Percentiles rank a stretch among this genome's conserved stretches.
Evolutionary conservation across 2,329 filamentous ascomycete genomes (phyloP).

Genomic region (Xylaria sp.): DNA sequence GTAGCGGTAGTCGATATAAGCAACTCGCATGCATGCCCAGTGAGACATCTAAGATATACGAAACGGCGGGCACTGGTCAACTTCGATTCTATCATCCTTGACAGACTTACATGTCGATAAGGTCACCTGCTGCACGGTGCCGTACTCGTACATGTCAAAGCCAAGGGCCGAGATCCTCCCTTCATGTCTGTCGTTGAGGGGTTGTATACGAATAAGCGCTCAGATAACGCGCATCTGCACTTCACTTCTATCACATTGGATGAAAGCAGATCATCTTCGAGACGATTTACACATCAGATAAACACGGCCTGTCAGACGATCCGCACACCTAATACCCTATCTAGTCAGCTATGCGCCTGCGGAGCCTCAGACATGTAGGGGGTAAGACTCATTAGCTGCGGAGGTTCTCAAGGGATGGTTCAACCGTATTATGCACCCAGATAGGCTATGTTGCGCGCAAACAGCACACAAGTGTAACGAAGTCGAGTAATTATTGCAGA

Average conservation of each 20-base stretch:
- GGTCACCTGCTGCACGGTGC: neutral
- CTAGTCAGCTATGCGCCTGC: no score
- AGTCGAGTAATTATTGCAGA: no score
- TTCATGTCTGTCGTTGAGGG: neutral
- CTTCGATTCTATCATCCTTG: neutral
- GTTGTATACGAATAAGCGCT: neutral
- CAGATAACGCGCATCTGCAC: neutral
- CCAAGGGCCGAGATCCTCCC: slow-evolving; percentile 11
- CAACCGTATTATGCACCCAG: no score
- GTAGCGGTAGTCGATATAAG: neutral
- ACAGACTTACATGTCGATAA: neutral
- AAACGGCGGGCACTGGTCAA: neutral
- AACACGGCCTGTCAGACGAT: no score
- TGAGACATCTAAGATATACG: neutral
- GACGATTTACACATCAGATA: neutral
- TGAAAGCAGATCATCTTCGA: neutral
- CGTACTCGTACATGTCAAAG: neutral
- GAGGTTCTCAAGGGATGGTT: no score
- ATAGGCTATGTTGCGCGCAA: no score
- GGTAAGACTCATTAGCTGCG: no score
- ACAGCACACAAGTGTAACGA: no score
- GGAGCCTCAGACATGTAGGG: no score
- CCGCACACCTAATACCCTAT: no score
- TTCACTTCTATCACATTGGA: neutral
- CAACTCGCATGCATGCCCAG: neutral